These are phyloP conservation scores for Fusarium sp. DNA, from an alignment of 2,329 filamentous ascomycete genomes.

Conservation along the genomic window DNA sequence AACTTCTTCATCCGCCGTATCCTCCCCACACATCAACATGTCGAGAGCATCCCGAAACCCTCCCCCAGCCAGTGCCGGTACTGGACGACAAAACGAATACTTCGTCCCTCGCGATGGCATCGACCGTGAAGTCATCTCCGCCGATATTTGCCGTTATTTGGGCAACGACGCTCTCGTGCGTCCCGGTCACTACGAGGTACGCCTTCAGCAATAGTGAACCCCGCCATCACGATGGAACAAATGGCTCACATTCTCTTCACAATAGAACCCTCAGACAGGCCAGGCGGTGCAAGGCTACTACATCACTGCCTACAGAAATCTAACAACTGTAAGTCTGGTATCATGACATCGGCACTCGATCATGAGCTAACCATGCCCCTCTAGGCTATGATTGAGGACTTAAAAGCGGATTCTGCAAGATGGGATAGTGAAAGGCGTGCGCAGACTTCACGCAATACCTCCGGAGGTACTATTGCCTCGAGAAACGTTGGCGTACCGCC, in stretches of 20 bases:
- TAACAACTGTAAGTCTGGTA: constrained; percentile 73
- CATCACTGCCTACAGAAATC: constrained; percentile 81
- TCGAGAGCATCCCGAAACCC: constrained; percentile 55
- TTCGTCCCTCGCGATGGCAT: constrained; percentile 85
- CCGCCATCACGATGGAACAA: constrained; percentile 24
- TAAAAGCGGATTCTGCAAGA: constrained; percentile 70
- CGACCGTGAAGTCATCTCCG: constrained; percentile 84
- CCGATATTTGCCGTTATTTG: constrained; percentile 85
- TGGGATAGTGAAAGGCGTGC: constrained; percentile 71
- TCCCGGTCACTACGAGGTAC: constrained; percentile 78
- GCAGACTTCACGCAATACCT: constrained; percentile 63
- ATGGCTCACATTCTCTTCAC: constrained; percentile 39
- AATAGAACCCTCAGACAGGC: constrained; percentile 64
- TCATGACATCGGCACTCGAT: background rate
- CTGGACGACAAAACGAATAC: constrained; percentile 77
- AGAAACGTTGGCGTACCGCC: constrained; percentile 61
- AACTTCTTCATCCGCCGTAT: constrained; percentile 30
- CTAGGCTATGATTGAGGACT: constrained; percentile 71
- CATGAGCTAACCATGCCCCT: constrained; percentile 31
- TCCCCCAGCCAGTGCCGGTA: constrained; percentile 51
- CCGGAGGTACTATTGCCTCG: constrained; percentile 69
- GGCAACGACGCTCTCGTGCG: constrained; percentile 84
- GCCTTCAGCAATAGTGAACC: constrained; percentile 8
- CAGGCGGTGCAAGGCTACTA: constrained; percentile 77
- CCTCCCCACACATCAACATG: constrained; percentile 48